phyloP scores from a whole-genome alignment of 495 filamentous ascomycete species.

The Amphirosellinia nigrospora region DNA sequence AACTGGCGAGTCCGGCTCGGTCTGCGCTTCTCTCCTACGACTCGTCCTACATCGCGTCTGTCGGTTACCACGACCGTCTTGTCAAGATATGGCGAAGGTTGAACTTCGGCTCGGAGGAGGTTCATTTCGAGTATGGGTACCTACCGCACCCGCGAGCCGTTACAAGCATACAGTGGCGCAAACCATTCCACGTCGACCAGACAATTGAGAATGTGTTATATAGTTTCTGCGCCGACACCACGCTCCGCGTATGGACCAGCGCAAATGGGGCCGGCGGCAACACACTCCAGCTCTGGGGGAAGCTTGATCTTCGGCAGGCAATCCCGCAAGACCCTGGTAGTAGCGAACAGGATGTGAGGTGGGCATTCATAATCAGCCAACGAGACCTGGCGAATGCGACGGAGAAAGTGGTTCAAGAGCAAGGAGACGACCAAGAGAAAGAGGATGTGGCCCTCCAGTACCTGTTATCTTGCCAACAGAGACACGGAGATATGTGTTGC shows the following conservation, averaged over 20 bases:
- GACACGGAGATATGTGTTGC: constrained; percentile 88
- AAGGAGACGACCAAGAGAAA: constrained; percentile 60
- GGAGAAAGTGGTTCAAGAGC: constrained; percentile 72
- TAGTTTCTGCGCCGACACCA: constrained; percentile 84
- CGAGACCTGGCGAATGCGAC: constrained; percentile 77
- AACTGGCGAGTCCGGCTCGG: constrained; percentile 73
- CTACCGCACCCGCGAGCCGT: constrained; percentile 81
- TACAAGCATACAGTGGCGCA: constrained; percentile 84
- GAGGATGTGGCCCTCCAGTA: constrained; percentile 78
- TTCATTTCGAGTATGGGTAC: constrained; percentile 89
- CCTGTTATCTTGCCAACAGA: constrained; percentile 84
- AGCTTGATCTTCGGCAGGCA: constrained; percentile 77
- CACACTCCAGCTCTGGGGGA: constrained; percentile 78
- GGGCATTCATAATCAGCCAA: constrained; percentile 86
- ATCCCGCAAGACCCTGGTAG: constrained; percentile 61
- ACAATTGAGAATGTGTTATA: constrained; percentile 90
- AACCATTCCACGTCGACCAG: constrained; percentile 75
- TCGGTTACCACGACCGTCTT: constrained; percentile 78
- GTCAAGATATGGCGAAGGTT: constrained; percentile 93
- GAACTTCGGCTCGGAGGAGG: constrained; percentile 82
- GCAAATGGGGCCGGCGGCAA: constrained; percentile 75
- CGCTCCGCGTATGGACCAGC: constrained; percentile 82
- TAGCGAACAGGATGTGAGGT: constrained; percentile 59
- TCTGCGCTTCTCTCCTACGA: constrained; percentile 85
- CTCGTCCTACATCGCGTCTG: constrained; percentile 81